These are phyloP conservation scores for Phanerochaete carnosa DNA, from an alignment of 768 basidiomycete species.

Conservation along the genomic window DNA sequence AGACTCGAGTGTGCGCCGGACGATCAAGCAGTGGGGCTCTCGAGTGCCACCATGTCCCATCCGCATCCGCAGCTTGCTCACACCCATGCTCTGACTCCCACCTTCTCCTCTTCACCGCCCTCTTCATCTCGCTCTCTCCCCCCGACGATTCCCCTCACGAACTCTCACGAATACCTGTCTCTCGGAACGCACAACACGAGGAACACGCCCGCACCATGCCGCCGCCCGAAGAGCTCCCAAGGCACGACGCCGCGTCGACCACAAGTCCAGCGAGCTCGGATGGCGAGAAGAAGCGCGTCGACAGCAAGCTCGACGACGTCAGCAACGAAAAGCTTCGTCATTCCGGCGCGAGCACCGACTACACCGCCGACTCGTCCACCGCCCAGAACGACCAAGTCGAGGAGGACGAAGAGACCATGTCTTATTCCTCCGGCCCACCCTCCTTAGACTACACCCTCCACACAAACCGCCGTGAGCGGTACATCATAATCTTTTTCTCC, in stretches of 20 bases:
- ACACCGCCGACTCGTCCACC: background rate
- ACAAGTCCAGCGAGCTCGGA: background rate
- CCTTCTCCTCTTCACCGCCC: background rate
- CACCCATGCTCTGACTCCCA: background rate
- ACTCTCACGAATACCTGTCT: background rate
- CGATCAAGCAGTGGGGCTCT: background rate
- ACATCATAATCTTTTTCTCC: slow-evolving; percentile 23
- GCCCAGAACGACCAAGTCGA: background rate
- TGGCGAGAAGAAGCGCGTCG: no score
- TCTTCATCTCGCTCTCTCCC: background rate
- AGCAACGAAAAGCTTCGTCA: no score
- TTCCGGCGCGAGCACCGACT: background rate
- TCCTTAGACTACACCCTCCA: slow-evolving; percentile 27
- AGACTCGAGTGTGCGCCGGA: background rate
- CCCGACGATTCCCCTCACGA: background rate
- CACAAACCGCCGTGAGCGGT: slow-evolving; percentile 17
- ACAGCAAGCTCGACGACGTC: no score
- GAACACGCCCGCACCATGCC: background rate
- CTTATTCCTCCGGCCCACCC: slow-evolving; percentile 15
- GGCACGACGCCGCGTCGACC: background rate
- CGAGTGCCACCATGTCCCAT: background rate
- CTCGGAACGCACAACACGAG: background rate
- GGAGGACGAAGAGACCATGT: background rate
- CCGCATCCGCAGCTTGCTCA: background rate
- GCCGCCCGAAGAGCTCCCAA: background rate